Evolutionary conservation across 2,329 filamentous ascomycete genomes (phyloP), one percentile per base, ranked within the genome.

Genomic region (Colletotrichum australisinense): DNA sequence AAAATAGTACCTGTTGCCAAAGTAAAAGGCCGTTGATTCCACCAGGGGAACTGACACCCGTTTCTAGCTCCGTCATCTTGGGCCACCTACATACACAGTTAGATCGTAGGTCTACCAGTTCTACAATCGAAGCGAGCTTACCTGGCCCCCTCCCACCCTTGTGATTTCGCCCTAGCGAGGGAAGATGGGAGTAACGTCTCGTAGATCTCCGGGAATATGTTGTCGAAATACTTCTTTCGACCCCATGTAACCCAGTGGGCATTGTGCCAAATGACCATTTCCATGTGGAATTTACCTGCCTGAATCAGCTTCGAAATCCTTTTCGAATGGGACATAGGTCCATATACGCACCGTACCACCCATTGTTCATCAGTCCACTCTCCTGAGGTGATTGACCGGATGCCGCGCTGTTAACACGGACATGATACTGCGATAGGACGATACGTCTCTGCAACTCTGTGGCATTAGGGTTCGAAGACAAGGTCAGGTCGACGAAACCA

Each of bases 21-120:
- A 91, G 88, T 2, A 92, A 80, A 1, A 92, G 80, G 6, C 86
- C 87, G 76, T 92, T 92, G 76, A 91, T 91, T 70, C 89, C 87
- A 1, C 90, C 90, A 1, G 90, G 78, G 0, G 77, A 78, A 16
- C 77, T 79, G 9, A 70, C 65, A 0, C 77, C 78, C 0, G 76
- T 78, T 0, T 74, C 59, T 0, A 75, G 62, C 9, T 90, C 89
- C 11, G 85, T 88, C 88, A 90, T 90, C 77, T 91, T 89, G 63
- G 76, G 87, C 87, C 78, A 84, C 63, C 80, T 72, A 3, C 3
- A 1, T 26, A 0, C 11, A 2, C 1, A 8, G 24, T 72, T 5
- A 72, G 52, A 14, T 30, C 6, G 16, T 4, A 24, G 38, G 4
- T 7, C 38, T 4, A 12, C 4, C 9, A 11, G 28, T 4, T 35